Conservation (phyloP, 805 yeast genomes). For the Schizosaccharomyces japonicus region DNA sequence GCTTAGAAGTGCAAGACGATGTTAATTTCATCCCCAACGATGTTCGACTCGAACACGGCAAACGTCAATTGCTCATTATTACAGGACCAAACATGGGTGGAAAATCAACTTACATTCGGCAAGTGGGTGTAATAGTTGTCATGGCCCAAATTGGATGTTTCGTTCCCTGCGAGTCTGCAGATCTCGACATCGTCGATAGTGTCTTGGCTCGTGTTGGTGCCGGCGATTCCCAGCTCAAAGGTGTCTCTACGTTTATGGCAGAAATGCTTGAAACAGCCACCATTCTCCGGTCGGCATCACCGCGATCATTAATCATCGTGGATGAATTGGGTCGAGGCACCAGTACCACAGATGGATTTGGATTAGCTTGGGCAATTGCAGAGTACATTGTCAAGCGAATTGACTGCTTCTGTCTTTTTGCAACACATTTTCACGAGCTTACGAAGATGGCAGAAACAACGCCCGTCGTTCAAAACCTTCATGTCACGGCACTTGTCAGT, state of each 20-base stretch:
- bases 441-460: slow-evolving; percentile 48
- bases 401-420: slow-evolving; percentile 65
- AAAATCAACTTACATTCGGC: slow-evolving; percentile 77
- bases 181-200: slow-evolving; percentile 67
- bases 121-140: slow-evolving; percentile 63
- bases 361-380: slow-evolving; percentile 89
- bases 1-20: slow-evolving; percentile 79
- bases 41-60: slow-evolving; percentile 33
- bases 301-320: slow-evolving; percentile 58
- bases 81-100: slow-evolving; percentile 98
- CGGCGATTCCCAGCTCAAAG: slow-evolving; percentile 89
- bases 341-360: slow-evolving; percentile 86
- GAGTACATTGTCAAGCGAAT: slow-evolving; percentile 54
- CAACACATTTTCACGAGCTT: slow-evolving; percentile 92
- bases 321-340: slow-evolving; percentile 96
- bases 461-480: slow-evolving; percentile 48
- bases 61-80: slow-evolving; percentile 51
- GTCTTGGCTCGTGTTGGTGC: slow-evolving; percentile 95
- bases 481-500: slow-evolving; percentile 78
- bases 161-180: slow-evolving; percentile 59
- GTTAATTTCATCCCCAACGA: slow-evolving; percentile 80
- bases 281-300: slow-evolving; percentile 55
- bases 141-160: slow-evolving; percentile 81
- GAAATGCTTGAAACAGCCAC: slow-evolving; percentile 90
- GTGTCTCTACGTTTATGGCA: slow-evolving; percentile 87